These are phyloP conservation scores for Colletotrichum lentis DNA, from an alignment of 2,329 filamentous ascomycete genomes.

Conservation along the genomic window DNA sequence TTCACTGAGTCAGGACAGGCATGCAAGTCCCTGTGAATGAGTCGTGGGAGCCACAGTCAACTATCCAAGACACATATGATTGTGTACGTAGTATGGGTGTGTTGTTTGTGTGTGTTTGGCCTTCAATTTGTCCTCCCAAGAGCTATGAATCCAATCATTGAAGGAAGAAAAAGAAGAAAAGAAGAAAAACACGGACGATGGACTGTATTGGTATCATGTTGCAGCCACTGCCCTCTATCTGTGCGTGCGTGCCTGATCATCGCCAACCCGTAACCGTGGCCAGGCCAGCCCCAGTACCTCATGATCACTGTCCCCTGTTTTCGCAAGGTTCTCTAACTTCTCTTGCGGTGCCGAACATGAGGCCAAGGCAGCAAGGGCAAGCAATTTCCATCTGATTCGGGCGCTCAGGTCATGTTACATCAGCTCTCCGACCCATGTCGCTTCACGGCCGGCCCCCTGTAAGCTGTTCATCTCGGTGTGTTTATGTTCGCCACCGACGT, in stretches of 20 bases:
- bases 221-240: conserved; percentile 10
- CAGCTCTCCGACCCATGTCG: not conserved
- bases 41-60: not conserved
- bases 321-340: not conserved
- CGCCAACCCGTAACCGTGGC: conserved; percentile 4
- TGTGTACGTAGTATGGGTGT: not conserved
- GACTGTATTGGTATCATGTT: conserved; percentile 7
- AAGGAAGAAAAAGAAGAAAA: no score
- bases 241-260: conserved; percentile 34
- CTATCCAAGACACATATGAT: not conserved
- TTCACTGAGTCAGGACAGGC: conserved; percentile 10
- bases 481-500: not conserved
- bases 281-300: not conserved
- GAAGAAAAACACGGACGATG: not conserved
- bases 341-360: conserved; percentile 19
- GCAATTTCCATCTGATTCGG: not conserved
- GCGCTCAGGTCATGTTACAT: conserved; percentile 9
- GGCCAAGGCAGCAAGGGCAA: conserved; percentile 4
- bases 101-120: not conserved
- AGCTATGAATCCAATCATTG: no score
- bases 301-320: not conserved
- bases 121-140: no score
- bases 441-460: not conserved
- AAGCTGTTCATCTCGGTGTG: not conserved
- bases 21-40: not conserved